Evolutionary conservation across 176 grass and related monocot species (phyloP), one percentile per base, ranked within the genome.

Genomic region (Elaeis guineensis): DNA sequence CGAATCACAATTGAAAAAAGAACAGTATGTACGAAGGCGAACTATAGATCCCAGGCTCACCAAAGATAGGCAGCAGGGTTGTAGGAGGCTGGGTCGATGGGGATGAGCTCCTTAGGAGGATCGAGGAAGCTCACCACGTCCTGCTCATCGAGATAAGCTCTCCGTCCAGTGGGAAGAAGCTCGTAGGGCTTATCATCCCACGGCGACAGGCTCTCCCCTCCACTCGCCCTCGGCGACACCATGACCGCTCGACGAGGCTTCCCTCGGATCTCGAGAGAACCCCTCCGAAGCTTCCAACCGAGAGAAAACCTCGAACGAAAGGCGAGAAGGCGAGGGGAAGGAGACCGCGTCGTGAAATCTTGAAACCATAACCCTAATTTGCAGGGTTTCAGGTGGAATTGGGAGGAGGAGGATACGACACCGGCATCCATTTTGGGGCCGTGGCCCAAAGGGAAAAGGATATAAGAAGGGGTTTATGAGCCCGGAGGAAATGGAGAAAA

Each of bases 181-280:
- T 73, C 70, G 59, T 55, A 63, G 25, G 70, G 59, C 25, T 62
- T 48, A 19, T 73, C 70, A 18, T 73, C 70, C 70, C 70, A 73
- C 8, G 70, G 51, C 19, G 70, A 63, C 3, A n/a, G 19, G 21
- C 18, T 19, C 2, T 55, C 29, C 8, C 28, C 51, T 55, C 15
- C 49, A 5, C 4, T 12, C 19, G 19, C 59, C 12, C 51, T 21
- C 50, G 16, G 21, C 51, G 50, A 53, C 59, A 28, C 51, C 19
- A 55, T 55, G 35, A 44, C 35, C 35, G 35, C 35, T 44, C 35
- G 35, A 12, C 8, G 1, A 12, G 35, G 35, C 35, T 44, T 44
- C 35, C 35, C 9, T 44, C 35, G 35, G 35, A 44, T 9, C 35
- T 44, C 35, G 1, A 44, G 35, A 11, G 11, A 44, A 3, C 35